Evolutionary conservation across 129 eudicot species (phyloP).

Genomic region (Smallanthus sonchifolius): DNA sequence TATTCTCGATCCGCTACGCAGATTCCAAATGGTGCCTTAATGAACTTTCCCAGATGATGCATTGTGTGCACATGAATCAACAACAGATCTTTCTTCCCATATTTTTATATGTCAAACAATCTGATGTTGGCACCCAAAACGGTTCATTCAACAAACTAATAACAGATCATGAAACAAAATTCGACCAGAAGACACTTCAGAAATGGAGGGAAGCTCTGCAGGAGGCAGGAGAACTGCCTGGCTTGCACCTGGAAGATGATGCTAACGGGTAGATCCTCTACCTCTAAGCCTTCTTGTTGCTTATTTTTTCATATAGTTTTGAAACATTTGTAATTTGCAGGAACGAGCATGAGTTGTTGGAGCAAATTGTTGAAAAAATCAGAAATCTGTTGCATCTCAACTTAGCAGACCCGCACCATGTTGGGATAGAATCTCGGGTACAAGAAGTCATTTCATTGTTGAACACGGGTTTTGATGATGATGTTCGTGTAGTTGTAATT

Average conservation of each 20-base stretch:
- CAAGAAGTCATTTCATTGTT: constrained; percentile 4
- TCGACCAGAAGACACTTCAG: constrained; percentile 4
- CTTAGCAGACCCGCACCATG: neutral
- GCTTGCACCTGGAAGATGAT: constrained; percentile 23
- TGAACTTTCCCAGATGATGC: constrained; percentile 15
- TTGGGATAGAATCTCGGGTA: constrained; percentile 22
- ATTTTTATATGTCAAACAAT: neutral
- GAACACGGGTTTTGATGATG: neutral
- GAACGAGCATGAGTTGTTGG: neutral
- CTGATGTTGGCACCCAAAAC: constrained; percentile 10
- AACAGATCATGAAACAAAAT: neutral
- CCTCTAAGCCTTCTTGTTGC: neutral
- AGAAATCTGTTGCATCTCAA: neutral
- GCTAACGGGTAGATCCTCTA: neutral
- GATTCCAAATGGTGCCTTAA: constrained; percentile 26
- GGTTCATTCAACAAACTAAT: neutral
- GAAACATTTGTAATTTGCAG: constrained; percentile 1
- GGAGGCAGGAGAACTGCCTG: constrained; percentile 7
- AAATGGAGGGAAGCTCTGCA: constrained; percentile 19
- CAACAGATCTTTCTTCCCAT: constrained; percentile 12
- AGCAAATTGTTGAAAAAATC: constrained; percentile 9
- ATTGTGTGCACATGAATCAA: neutral
- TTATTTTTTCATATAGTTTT: neutral
- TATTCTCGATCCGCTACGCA: constrained; percentile 16
- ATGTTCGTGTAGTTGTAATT: constrained; percentile 14